Evolutionary conservation across 163 green algal genomes (phyloP).

Genomic region (Volvox carteri): DNA sequence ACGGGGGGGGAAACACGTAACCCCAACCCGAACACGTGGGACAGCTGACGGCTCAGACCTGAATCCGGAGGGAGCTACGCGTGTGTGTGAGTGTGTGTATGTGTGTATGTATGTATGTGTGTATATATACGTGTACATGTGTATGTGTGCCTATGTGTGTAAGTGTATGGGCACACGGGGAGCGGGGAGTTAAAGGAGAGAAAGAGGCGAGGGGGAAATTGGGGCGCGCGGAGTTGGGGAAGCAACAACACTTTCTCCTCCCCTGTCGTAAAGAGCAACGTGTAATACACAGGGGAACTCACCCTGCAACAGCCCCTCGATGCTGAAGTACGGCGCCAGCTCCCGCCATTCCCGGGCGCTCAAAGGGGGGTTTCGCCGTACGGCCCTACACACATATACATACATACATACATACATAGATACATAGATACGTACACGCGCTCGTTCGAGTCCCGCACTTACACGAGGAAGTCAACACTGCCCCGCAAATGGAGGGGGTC

Average conservation of each 20-base stretch:
- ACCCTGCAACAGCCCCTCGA: conserved; percentile 8
- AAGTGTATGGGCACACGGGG: too few relatives aligned
- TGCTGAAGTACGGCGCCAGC: conserved; percentile 22
- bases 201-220: background rate
- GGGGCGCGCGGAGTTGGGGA: background rate
- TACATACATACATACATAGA: background rate
- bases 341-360: background rate
- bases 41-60: conserved; percentile 32
- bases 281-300: too few relatives aligned
- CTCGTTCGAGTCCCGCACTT: too few relatives aligned
- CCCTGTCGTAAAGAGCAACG: too few relatives aligned
- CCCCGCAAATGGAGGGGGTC: conserved; percentile 21
- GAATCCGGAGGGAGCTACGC: background rate
- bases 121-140: too few relatives aligned
- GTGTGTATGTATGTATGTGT: too few relatives aligned
- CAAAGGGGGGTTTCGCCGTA: background rate
- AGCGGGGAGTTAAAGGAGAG: too few relatives aligned
- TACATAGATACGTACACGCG: background rate
- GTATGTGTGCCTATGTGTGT: too few relatives aligned
- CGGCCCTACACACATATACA: background rate
- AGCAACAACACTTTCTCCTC: background rate
- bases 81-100: too few relatives aligned
- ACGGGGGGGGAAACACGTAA: background rate
- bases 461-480: conserved; percentile 39
- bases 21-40: background rate